Evolutionary conservation across 345 rosid genomes (phyloP).

Genomic region (Geranium brycei): DNA sequence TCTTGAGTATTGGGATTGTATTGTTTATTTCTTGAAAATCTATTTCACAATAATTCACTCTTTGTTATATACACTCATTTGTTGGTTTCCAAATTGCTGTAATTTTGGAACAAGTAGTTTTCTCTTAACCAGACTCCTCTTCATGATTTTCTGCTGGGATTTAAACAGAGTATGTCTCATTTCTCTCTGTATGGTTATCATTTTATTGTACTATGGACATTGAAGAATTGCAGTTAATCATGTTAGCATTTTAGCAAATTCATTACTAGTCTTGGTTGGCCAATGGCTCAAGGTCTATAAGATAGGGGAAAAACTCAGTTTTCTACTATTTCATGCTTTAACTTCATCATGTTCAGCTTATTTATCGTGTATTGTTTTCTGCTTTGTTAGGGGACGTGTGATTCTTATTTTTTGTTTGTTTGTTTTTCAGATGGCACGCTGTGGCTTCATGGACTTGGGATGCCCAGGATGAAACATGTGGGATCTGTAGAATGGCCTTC

Average conservation of each 20-base stretch:
- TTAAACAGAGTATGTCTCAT: conserved; percentile 28
- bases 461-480: conserved; percentile 93
- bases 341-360: too few species aligned
- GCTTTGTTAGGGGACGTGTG: background rate
- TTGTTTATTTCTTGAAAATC: background rate
- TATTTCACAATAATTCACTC: background rate
- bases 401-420: background rate
- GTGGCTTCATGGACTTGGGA: conserved; percentile 97
- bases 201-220: background rate
- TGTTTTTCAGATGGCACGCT: conserved; percentile 65
- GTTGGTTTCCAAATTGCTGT: conserved; percentile 8
- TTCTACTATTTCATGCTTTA: too few species aligned
- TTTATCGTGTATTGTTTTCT: background rate
- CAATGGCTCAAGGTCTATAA: too few species aligned
- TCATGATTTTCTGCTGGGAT: conserved; percentile 2
- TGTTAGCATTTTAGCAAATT: too few species aligned
- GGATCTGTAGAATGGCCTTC: conserved; percentile 92
- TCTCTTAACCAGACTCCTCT: conserved; percentile 17
- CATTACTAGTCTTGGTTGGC: too few species aligned
- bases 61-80: background rate
- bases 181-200: conserved; percentile 4
- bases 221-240: background rate
- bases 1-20: background rate
- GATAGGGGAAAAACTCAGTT: too few species aligned
- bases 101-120: conserved; percentile 10